Percentiles rank a stretch among this genome's conserved stretches.
Conservation (phyloP, 176 grass and related monocot species). For the Alopecurus myosuroides region DNA sequence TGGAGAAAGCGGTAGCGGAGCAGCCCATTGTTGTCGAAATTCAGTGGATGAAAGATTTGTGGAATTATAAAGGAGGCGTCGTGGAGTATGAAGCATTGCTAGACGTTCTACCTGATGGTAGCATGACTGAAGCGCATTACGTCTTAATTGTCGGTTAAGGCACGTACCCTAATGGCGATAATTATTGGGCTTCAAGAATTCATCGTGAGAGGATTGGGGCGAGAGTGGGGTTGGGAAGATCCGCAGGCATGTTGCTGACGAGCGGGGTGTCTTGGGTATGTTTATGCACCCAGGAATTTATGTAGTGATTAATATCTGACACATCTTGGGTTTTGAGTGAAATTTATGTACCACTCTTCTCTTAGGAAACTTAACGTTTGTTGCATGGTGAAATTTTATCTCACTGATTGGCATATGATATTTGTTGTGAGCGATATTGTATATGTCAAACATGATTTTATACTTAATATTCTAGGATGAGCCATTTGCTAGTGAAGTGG, state of each 20-base stretch:
- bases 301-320: background rate
- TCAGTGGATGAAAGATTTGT: background rate
- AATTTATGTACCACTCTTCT: background rate
- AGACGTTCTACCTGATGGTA: too few relatives aligned
- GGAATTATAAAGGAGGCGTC: background rate
- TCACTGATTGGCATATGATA: background rate
- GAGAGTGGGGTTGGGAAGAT: background rate
- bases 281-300: fast-evolving
- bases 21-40: background rate
- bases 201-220: background rate
- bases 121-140: background rate
- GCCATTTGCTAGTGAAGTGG: background rate
- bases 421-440: background rate
- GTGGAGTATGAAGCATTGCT: background rate
- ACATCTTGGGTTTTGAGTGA: background rate
- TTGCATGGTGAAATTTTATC: background rate
- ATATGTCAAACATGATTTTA: background rate
- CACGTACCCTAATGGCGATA: background rate
- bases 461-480: background rate
- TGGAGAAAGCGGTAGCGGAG: background rate
- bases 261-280: background rate
- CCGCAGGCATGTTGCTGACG: background rate
- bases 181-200: background rate
- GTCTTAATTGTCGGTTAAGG: background rate
- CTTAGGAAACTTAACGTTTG: background rate